phyloP scores from a whole-genome alignment of 257 asterid genomes.

The Petunia secreta region DNA sequence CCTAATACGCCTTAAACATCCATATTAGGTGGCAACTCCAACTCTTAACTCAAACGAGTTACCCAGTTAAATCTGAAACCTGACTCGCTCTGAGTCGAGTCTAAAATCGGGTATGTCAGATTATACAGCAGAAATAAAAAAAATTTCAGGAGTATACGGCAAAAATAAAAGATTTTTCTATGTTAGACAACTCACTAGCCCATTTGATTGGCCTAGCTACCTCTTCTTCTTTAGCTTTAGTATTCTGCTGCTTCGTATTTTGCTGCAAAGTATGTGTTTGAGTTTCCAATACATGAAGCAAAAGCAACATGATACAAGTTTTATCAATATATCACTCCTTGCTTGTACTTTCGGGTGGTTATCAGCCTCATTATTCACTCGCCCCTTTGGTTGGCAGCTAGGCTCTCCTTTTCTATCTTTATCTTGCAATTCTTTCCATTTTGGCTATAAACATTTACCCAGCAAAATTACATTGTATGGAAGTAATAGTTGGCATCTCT shows the following conservation, averaged over 20 bases:
- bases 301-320: conserved; percentile 10
- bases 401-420: conserved; percentile 48
- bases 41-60: too few species aligned
- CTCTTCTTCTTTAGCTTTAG: conserved; percentile 49
- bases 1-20: too few species aligned
- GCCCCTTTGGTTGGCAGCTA: conserved; percentile 44
- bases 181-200: conserved; percentile 45
- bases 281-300: conserved; percentile 28
- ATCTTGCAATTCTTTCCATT: conserved; percentile 71
- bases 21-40: too few species aligned
- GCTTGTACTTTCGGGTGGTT: conserved; percentile 13
- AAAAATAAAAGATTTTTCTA: conserved; percentile 22
- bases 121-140: too few species aligned
- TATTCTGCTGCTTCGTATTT: conserved; percentile 69
- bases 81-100: too few species aligned
- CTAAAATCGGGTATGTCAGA: too few species aligned
- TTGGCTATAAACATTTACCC: conserved; percentile 53
- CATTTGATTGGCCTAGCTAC: conserved; percentile 40
- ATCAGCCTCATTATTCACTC: conserved; percentile 36
- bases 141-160: not conserved
- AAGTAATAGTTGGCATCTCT: conserved; percentile 8
- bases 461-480: conserved; percentile 8
- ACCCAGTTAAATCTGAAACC: too few species aligned
- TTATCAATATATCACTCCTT: conserved; percentile 27
- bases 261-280: conserved; percentile 47